phyloP scores from a whole-genome alignment of 2,329 filamentous ascomycete genomes.

The Dactylella cylindrospora region DNA sequence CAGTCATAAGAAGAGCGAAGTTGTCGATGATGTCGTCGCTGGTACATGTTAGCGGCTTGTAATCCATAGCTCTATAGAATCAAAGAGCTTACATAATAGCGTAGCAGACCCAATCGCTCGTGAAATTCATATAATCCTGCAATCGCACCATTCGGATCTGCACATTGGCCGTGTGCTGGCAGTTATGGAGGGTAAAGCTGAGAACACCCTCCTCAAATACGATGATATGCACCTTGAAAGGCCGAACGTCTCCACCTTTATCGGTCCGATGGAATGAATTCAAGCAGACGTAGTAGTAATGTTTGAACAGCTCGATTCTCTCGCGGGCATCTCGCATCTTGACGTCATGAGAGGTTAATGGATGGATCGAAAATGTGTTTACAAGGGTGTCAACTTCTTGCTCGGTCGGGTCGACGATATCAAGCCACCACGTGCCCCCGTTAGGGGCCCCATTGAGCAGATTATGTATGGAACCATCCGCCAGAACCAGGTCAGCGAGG shows the following conservation, averaged over 20 bases:
- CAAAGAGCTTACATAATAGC: constrained; percentile 60
- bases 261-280: constrained; percentile 66
- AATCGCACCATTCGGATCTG: constrained; percentile 66
- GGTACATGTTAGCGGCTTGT: constrained; percentile 3
- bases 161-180: constrained; percentile 64
- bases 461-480: constrained; percentile 65
- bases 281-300: constrained; percentile 71
- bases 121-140: constrained; percentile 66
- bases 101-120: constrained; percentile 70
- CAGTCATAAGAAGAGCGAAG: constrained; percentile 65
- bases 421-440: constrained; percentile 68
- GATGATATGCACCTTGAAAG: constrained; percentile 68
- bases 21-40: constrained; percentile 68
- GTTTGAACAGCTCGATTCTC: constrained; percentile 68
- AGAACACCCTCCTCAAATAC: constrained; percentile 67
- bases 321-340: constrained; percentile 67
- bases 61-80: not conserved
- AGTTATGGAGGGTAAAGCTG: constrained; percentile 65
- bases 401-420: constrained; percentile 66
- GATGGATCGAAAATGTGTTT: constrained; percentile 67
- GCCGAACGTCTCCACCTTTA: constrained; percentile 63
- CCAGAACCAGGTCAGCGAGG: constrained; percentile 63
- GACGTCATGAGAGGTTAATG: constrained; percentile 68
- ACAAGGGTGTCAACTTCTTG: constrained; percentile 65
- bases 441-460: constrained; percentile 65